A percentile compares a stretch with the other conserved stretches of the same genome.
phyloP scores from a whole-genome alignment of 805 yeast species.

The Candida orba region DNA sequence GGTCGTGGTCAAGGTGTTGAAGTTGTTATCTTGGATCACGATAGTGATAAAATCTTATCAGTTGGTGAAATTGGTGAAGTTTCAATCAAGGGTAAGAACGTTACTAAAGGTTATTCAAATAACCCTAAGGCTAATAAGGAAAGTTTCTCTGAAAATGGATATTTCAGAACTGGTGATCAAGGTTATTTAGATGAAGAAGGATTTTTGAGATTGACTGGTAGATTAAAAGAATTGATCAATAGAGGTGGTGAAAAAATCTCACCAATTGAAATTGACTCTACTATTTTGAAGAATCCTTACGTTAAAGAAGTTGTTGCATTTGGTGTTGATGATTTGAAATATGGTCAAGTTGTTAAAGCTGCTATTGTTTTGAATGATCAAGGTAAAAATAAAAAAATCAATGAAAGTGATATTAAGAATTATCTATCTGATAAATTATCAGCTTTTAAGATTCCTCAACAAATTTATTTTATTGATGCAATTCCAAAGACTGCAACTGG shows the following conservation, averaged over 20 bases:
- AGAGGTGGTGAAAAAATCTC: conserved; percentile 76
- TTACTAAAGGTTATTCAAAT: conserved; percentile 65
- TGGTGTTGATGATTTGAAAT: conserved; percentile 59
- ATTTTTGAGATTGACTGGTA: conserved; percentile 55
- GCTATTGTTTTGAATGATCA: conserved; percentile 47
- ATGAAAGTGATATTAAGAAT: conserved; percentile 37
- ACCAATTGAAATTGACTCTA: conserved; percentile 63
- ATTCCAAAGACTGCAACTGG: conserved; percentile 78
- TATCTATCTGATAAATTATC: conserved; percentile 42
- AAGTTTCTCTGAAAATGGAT: conserved; percentile 46
- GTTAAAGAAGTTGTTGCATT: conserved; percentile 65
- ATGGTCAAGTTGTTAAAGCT: conserved; percentile 67
- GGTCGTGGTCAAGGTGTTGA: conserved; percentile 69
- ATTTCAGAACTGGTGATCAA: conserved; percentile 76
- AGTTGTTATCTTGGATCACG: conserved; percentile 44
- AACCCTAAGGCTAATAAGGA: conserved; percentile 66
- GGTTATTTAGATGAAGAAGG: conserved; percentile 56
- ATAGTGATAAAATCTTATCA: conserved; percentile 36
- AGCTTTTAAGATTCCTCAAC: conserved; percentile 53
- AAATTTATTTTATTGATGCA: conserved; percentile 48
- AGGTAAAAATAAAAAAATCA: conserved; percentile 25
- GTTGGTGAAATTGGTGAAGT: conserved; percentile 63
- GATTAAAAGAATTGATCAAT: conserved; percentile 67
- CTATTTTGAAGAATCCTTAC: conserved; percentile 51
- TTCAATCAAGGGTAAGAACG: conserved; percentile 58